Base-by-base conservation (phyloP, 2,329 filamentous ascomycete species). In the Talaromyces sp. region DNA sequence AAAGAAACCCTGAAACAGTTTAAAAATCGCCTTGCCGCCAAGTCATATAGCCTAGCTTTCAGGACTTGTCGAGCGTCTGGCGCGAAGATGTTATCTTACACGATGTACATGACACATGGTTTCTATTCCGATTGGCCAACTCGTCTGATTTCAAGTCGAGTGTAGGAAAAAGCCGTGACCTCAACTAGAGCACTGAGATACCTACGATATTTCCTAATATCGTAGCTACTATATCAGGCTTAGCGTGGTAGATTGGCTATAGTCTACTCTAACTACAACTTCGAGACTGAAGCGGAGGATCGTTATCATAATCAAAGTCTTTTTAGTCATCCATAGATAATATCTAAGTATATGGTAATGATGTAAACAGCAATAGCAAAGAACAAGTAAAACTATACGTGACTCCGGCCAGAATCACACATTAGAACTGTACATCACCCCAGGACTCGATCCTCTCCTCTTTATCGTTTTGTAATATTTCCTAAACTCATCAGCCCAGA, bases 401-500 rank as follows among this genome's bases (percentile, higher is more conserved):
- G 33, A 25, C 7, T 25, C 48, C 13, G 33, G 17, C 48, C n/a
- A 15, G 35, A 46, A 61, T 70, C 62, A 76, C 52, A 76, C 74
- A 69, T 75, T 75, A 58, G 67, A 66, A 65, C 74, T 76, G 63
- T 76, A 76, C 39, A 73, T 73, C 54, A 63, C 65, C 43, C 72
- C 71, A 9, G 74, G 57, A 40, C 57, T 65, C 33, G 69, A n/a
- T n/a, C n/a, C 62, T 40, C 68, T 66, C 54, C 70, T 69, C 56
- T 66, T 65, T 56, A 72, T 58, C 17, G 62, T 62, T 51, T 67
- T 62, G 28, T 72, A 63, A 62, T 87, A 95, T 76, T 99, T 99
- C 69, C 94, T 82, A 43, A 81, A 81, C 77, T 99, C 94, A 73
- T 99, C 94, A 11, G 86, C 91, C 90, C 91, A 97, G 73, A 99